Percentiles rank a stretch among this genome's conserved stretches.
Evolutionary conservation across 192 early-diverging fungal genomes (phyloP).

Genomic region (Podila horticola): DNA sequence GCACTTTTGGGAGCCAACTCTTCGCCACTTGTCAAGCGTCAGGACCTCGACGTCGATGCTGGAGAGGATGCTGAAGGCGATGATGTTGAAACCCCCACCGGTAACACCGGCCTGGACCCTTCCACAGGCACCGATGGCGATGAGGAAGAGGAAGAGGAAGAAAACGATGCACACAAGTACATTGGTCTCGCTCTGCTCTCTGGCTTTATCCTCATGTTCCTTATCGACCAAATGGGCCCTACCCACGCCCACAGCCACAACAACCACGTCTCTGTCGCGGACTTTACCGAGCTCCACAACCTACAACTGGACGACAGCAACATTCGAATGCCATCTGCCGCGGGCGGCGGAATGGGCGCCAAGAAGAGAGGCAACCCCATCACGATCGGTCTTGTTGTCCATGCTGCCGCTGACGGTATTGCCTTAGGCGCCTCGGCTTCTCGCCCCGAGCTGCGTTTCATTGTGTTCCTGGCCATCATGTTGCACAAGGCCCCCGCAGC

Average conservation of each 20-base stretch:
- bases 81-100: not conserved
- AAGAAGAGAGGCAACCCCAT: slow-evolving; percentile 61
- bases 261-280: slow-evolving; percentile 28
- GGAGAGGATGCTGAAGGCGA: not conserved
- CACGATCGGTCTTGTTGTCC: slow-evolving; percentile 94
- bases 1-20: not conserved
- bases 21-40: slow-evolving; percentile 20
- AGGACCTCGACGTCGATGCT: not conserved
- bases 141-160: slow-evolving; percentile 11
- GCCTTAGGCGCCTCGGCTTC: slow-evolving; percentile 91
- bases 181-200: slow-evolving; percentile 83
- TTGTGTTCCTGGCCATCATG: slow-evolving; percentile 95
- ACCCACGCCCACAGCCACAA: slow-evolving; percentile 52
- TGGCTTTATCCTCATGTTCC: slow-evolving; percentile 91
- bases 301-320: slow-evolving; percentile 40
- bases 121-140: not conserved
- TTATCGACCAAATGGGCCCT: slow-evolving; percentile 80
- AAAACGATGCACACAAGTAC: slow-evolving; percentile 60
- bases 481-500: slow-evolving; percentile 96
- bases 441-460: slow-evolving; percentile 66
- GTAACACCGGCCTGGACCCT: not conserved
- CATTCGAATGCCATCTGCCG: slow-evolving; percentile 49
- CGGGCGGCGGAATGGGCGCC: slow-evolving; percentile 41
- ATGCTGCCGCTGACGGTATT: slow-evolving; percentile 95
- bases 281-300: slow-evolving; percentile 39